Evolutionary conservation across 2,329 filamentous ascomycete species (phyloP), one percentile per base, ranked within the genome.

Genomic region (Diaporthe sp.): DNA sequence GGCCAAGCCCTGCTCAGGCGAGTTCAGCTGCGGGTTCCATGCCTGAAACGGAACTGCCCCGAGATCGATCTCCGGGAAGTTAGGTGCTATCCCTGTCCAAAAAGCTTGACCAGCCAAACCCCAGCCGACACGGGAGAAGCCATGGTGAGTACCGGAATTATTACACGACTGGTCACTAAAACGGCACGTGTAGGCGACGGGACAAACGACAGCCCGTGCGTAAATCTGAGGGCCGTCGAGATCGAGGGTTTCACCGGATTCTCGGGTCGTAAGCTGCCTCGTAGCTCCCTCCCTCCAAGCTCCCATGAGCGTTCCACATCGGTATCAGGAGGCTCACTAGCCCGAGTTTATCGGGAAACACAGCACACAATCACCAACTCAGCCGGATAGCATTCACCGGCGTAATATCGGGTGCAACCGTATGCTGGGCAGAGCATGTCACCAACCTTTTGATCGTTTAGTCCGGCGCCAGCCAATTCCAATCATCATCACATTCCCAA

Each of bases 281-380:
- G 25, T 25, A 46, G 49, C n/a, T 42, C 34, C 13, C 49, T 39
- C 65, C 62, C 46, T 25, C 62, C 49, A 69, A 69, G 65, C 65
- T 69, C 65, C 49, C 65, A 31, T 19, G 9, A 39, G 34, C 65
- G 65, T 69, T 69, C 65, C 65, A 69, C 5, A 55, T 55, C 34
- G 55, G 65, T 69, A 69, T 69, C 65, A 69, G 65, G 34, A 69
- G 12, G 65, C 49, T 69, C 49, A 42, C 65, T 69, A 69, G 49
- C 49, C 65, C 65, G 65, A 69, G 65, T 55, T 31, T 42, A 69
- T 69, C 65, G 65, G 25, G 49, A 42, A 42, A 19, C 25, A 55
- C 46, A 69, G 46, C 65, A 42, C 46, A 55, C 31, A 69, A 42
- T 69, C 46, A 55, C 49, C 2, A 69, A 55, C 22, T 55, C 65